Conservation (phyloP, 805 yeast species). For the Myxozyma sirexii region DNA sequence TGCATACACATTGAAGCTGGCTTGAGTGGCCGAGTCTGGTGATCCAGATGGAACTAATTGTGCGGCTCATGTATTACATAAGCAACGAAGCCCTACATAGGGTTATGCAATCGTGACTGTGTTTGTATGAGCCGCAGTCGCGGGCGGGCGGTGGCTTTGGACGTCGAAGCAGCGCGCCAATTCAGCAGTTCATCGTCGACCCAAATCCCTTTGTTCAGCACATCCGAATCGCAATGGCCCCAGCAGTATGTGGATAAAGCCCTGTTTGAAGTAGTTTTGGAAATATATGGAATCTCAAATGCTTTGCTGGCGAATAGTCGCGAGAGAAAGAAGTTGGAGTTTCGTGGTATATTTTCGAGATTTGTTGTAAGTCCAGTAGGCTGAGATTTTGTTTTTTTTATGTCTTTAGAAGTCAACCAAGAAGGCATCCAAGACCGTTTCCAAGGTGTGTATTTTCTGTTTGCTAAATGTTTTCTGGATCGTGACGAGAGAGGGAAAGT, state of each 20-base stretch:
- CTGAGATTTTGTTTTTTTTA: slow-evolving; percentile 54
- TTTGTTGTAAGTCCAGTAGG: slow-evolving; percentile 64
- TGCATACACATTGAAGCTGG: too few relatives aligned
- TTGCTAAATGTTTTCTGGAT: background rate
- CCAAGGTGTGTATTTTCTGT: slow-evolving; percentile 34
- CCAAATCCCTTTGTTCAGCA: background rate
- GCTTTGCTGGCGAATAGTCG: slow-evolving; percentile 34
- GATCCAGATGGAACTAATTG: too few relatives aligned
- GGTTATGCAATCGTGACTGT: too few relatives aligned
- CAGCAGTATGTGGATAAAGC: slow-evolving; percentile 23
- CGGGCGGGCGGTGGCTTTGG: too few relatives aligned
- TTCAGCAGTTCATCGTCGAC: background rate
- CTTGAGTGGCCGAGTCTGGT: too few relatives aligned
- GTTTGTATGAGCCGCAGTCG: slow-evolving; percentile 8
- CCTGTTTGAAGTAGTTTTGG: background rate
- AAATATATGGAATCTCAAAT: background rate
- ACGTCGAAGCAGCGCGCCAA: too few relatives aligned
- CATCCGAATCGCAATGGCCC: slow-evolving; percentile 24
- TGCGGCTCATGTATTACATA: too few relatives aligned
- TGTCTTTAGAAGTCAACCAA: slow-evolving; percentile 62
- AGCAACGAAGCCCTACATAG: too few relatives aligned
- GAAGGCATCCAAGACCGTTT: slow-evolving; percentile 60
- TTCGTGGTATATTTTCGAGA: slow-evolving; percentile 18
- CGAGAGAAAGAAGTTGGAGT: background rate
- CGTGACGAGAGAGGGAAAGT: background rate